These are phyloP conservation scores for Xylaria sp. DNA, from an alignment of 2,329 filamentous ascomycete genomes.

Conservation along the genomic window DNA sequence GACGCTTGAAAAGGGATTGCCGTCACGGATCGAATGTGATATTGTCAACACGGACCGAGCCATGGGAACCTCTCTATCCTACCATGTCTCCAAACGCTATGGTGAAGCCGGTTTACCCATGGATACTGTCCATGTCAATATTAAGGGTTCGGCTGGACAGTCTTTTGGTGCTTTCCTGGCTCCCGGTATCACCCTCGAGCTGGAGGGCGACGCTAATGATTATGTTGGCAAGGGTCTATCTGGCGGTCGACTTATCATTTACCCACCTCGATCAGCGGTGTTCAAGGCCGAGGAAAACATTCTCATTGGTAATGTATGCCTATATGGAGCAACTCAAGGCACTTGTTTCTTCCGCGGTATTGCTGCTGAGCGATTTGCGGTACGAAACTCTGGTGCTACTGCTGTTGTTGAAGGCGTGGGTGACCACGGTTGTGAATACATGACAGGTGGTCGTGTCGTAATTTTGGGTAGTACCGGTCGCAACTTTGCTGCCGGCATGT, in stretches of 20 bases:
- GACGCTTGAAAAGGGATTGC: slow-evolving; percentile 92
- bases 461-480: slow-evolving; percentile 90
- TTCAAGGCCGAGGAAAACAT: slow-evolving; percentile 98
- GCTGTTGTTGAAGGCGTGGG: slow-evolving; percentile 97
- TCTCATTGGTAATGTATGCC: slow-evolving; percentile 90
- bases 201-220: slow-evolving; percentile 96
- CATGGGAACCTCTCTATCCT: slow-evolving; percentile 92
- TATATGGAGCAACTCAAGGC: slow-evolving; percentile 92
- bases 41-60: slow-evolving; percentile 97
- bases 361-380: slow-evolving; percentile 94
- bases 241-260: slow-evolving; percentile 91
- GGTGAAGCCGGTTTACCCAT: slow-evolving; percentile 88
- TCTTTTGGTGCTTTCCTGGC: slow-evolving; percentile 96
- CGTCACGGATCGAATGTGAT: slow-evolving; percentile 93
- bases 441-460: slow-evolving; percentile 93
- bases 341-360: slow-evolving; percentile 97
- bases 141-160: slow-evolving; percentile 95
- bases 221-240: slow-evolving; percentile 97
- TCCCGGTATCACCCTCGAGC: slow-evolving; percentile 90
- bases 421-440: slow-evolving; percentile 98
- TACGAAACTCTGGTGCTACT: slow-evolving; percentile 94
- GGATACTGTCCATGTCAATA: slow-evolving; percentile 95
- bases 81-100: slow-evolving; percentile 93
- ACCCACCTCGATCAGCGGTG: slow-evolving; percentile 87
- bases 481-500: slow-evolving; percentile 99